These are phyloP conservation scores for Clavariopsis aquatica DNA, from an alignment of 495 filamentous ascomycete genomes.

Conservation along the genomic window DNA sequence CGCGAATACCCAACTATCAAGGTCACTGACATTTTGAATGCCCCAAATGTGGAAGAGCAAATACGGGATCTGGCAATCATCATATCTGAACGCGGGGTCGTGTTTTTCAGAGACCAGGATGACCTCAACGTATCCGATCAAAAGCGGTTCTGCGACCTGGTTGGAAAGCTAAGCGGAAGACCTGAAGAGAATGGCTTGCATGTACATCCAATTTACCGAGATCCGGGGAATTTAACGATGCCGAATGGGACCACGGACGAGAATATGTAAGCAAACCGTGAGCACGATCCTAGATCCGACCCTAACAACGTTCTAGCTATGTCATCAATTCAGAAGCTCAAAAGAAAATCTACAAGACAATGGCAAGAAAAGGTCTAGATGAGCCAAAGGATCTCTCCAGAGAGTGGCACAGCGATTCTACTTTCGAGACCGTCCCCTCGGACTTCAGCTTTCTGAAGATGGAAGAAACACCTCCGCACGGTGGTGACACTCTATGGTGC, in stretches of 20 bases:
- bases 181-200: slow-evolving; percentile 49
- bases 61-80: slow-evolving; percentile 36
- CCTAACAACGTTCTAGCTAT: slow-evolving; percentile 39
- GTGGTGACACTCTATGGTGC: slow-evolving; percentile 51
- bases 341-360: slow-evolving; percentile 51
- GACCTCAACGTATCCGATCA: slow-evolving; percentile 47
- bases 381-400: slow-evolving; percentile 47
- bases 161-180: slow-evolving; percentile 49
- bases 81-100: slow-evolving; percentile 38
- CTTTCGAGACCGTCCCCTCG: slow-evolving; percentile 38
- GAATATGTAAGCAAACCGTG: slow-evolving; percentile 23
- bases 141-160: slow-evolving; percentile 47
- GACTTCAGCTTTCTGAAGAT: slow-evolving; percentile 50
- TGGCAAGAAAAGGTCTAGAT: slow-evolving; percentile 35
- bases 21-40: slow-evolving; percentile 25
- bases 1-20: slow-evolving; percentile 30
- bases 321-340: slow-evolving; percentile 52
- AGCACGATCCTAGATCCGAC: not conserved
- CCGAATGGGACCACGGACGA: slow-evolving; percentile 47
- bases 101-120: slow-evolving; percentile 46
- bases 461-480: slow-evolving; percentile 46
- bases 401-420: slow-evolving; percentile 51
- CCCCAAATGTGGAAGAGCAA: slow-evolving; percentile 23
- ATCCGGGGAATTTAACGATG: slow-evolving; percentile 47
- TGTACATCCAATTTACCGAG: slow-evolving; percentile 50